Base-by-base conservation (phyloP, 1,284 basidiomycete genomes). In the Phlebopus sp. region DNA sequence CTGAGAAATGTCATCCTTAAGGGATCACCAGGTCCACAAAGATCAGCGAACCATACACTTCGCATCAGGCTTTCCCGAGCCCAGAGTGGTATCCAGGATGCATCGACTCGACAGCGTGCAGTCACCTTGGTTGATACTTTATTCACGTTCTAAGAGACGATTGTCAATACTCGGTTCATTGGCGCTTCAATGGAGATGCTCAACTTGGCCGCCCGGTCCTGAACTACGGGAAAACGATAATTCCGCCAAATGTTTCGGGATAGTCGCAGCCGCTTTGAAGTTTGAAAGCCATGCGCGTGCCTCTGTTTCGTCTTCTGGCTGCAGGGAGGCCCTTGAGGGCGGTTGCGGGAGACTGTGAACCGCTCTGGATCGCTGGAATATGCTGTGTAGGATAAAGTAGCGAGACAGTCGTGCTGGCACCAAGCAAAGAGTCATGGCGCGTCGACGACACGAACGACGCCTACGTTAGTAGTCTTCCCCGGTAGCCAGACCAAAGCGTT, bases 41-140 rank as follows among this genome's bases (percentile, higher is more conserved):
- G 17, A 47, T 2, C 3, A 39, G 36, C 2, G 29, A 25, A 25
- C 13, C 45, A 42, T 57, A 88, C 87, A 51, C 75, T 75, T 57
- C 65, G 68, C 51, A 67, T 70, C 27, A 90, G 54, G 11, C 60
- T 60, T n/a, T 74, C 67, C 38, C 64, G 66, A 1, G 83, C 78
- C 88, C 87, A 90, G 2, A 56, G 47, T 9, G 88, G 87, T 49
- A 90, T 83, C 86, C 86, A 90, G 0, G 66, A 44, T 1, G 76
- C 69, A 41, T 78, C 68, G 10, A 86, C 45, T 4, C 72, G 60
- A 58, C 82, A 85, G 31, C 82, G 73, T 10, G 83, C 56, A 0
- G 79, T 82, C 0, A 78, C 84, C 60, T 90, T 90, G 9, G 88
- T 90, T 51, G 87, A 88, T 19, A 90, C 77, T 66, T 89, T 90